phyloP scores from a whole-genome alignment of 441 rosid species.

The Adansonia gregorii region DNA sequence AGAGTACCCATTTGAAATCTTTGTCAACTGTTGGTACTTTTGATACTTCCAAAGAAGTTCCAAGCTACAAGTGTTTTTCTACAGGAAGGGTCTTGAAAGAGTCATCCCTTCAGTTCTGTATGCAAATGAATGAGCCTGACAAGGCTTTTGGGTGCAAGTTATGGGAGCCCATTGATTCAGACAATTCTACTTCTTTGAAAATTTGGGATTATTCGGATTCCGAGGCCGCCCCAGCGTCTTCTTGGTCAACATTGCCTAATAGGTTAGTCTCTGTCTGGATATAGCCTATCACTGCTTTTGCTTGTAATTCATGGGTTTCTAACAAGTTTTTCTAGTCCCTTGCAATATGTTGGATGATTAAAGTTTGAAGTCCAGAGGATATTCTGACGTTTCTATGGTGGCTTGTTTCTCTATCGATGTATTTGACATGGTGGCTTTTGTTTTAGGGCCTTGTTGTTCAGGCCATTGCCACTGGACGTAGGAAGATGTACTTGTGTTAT shows the following conservation, averaged over 20 bases:
- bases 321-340: neutral
- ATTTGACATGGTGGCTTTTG: conserved; percentile 21
- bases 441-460: conserved; percentile 76
- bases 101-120: conserved; percentile 70
- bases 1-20: conserved; percentile 41
- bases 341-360: neutral
- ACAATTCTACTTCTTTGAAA: conserved; percentile 64
- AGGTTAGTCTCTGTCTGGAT: conserved; percentile 41
- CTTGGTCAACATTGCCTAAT: conserved; percentile 90
- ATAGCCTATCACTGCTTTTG: neutral
- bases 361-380: conserved; percentile 7
- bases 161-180: conserved; percentile 68
- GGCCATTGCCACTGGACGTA: conserved; percentile 85
- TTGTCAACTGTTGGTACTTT: conserved; percentile 45
- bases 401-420: neutral
- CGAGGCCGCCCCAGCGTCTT: conserved; percentile 93
- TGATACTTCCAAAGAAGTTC: conserved; percentile 38
- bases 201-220: conserved; percentile 95
- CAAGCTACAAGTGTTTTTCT: conserved; percentile 58
- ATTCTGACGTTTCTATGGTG: neutral
- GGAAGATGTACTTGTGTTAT: conserved; percentile 89
- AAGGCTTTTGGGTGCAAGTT: conserved; percentile 50
- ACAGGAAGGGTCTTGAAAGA: conserved; percentile 65
- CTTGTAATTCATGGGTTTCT: neutral
- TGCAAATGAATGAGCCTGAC: conserved; percentile 75